Evolutionary conservation across 2,329 filamentous ascomycete genomes (phyloP).

Genomic region (Zasmidium cellare): DNA sequence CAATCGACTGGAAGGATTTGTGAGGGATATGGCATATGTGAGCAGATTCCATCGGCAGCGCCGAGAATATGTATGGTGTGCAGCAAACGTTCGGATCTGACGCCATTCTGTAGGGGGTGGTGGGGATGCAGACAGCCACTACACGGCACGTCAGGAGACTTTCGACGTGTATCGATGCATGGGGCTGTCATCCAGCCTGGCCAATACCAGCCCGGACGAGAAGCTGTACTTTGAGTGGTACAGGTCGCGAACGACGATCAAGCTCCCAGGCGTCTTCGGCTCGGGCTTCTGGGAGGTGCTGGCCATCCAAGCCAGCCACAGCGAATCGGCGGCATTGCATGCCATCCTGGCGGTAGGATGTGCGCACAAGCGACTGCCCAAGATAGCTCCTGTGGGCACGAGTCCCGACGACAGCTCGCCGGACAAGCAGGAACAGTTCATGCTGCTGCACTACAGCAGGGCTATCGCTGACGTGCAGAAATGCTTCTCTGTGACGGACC

Average conservation of each 20-base stretch:
- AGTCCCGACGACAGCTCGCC: not conserved
- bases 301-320: not conserved
- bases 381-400: not conserved
- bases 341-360: not conserved
- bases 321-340: not conserved
- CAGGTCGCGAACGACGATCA: not conserved
- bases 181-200: not conserved
- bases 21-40: conserved; percentile 1
- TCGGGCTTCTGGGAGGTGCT: not conserved
- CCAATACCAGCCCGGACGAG: not conserved
- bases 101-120: not conserved
- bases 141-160: not conserved
- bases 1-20: not conserved
- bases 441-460: not conserved
- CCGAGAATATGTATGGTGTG: not conserved
- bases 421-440: conserved; percentile 1
- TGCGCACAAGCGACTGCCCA: not conserved
- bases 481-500: not conserved
- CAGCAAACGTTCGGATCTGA: not conserved
- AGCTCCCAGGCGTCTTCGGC: not conserved
- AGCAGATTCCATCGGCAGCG: not conserved
- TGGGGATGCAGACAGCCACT: not conserved
- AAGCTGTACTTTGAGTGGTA: not conserved
- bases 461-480: not conserved
- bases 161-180: not conserved